Base-by-base conservation (phyloP, 164 flowering plant species). In the Vitis vinifera region DNA sequence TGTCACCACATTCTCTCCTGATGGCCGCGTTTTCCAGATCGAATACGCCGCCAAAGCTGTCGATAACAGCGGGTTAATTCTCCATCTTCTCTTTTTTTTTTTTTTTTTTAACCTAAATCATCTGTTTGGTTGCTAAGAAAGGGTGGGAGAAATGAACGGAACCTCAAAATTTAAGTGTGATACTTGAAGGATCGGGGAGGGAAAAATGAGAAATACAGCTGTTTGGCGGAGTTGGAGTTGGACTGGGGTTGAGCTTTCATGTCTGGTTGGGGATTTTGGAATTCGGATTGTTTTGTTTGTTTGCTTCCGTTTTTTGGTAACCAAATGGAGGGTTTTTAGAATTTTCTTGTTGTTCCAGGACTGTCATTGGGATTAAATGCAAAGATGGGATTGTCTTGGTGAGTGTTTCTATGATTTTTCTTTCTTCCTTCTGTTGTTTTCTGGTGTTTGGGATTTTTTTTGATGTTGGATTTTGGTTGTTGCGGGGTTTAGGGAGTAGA, bases 1-100 rank as follows among this genome's bases (percentile, higher is more conserved):
- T 1, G 98, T 94, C 62, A 94, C 98, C 9, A 95, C 98, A 5
- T 95, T 93, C 88, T 95, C 99, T 10, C 99, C 98, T 11, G 98
- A 95, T 66, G 99, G 99, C 17, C 91, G 99, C 16, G 97, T 95
- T 47, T 95, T 95, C 66, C 99, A 95, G 97, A 93, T 93, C 88
- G 99, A 95, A 63, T 95, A 95, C 82, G 99, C 98, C 10, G 89
- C 97, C 70, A 94, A 94, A 73, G 99, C 99, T 23, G 98, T 94
- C 74, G 99, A 94, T 71, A 92, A 94, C 81, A 91, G 97, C 77
- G 99, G 99, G 92, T 92, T 51, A 8, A 73, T 17, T 66, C 30
- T 50, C 30, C 56, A 7, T 52, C 31, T 30, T 50, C 10, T 57
- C 15, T 11, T 29, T 44, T 68, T 59, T 15, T 1, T 59, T 48